Conservation (phyloP, 179 eudicot genomes). For the Camellia oleifera region DNA sequence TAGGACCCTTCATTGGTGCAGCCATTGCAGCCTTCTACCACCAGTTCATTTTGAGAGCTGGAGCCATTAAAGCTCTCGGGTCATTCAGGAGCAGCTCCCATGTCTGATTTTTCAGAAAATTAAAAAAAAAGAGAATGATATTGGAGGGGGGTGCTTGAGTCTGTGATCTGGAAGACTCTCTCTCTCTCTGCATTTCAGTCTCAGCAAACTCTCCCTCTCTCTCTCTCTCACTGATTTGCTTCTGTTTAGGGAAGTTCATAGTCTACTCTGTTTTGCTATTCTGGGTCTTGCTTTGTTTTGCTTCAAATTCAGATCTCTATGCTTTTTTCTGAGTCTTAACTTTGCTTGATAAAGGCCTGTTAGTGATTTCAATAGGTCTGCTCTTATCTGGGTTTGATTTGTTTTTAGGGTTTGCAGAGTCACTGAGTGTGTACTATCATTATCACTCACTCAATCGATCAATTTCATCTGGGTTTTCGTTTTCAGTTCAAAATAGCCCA, state of each 20-base stretch:
- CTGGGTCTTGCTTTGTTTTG: background rate
- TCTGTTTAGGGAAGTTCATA: background rate
- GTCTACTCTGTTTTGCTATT: background rate
- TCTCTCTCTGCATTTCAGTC: background rate
- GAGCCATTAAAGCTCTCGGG: no score
- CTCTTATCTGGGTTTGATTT: background rate
- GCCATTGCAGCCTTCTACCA: no score
- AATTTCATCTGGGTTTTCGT: conserved; percentile 30
- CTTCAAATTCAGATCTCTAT: background rate
- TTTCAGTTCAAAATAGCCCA: conserved; percentile 8
- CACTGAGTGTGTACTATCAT: background rate
- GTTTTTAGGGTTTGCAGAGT: background rate
- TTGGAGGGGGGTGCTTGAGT: no score
- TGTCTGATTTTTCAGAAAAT: no score
- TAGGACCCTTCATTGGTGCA: no score
- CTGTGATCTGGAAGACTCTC: no score
- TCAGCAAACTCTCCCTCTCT: background rate
- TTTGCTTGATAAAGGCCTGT: background rate
- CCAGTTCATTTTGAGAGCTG: no score
- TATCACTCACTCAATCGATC: background rate
- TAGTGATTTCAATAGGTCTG: conserved; percentile 1
- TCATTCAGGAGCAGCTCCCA: no score
- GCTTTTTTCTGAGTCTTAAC: background rate
- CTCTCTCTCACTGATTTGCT: conserved; percentile 1
- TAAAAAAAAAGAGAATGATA: no score